Base-by-base conservation (phyloP, 2,329 filamentous ascomycete genomes). In the Tolypocladium paradoxum region DNA sequence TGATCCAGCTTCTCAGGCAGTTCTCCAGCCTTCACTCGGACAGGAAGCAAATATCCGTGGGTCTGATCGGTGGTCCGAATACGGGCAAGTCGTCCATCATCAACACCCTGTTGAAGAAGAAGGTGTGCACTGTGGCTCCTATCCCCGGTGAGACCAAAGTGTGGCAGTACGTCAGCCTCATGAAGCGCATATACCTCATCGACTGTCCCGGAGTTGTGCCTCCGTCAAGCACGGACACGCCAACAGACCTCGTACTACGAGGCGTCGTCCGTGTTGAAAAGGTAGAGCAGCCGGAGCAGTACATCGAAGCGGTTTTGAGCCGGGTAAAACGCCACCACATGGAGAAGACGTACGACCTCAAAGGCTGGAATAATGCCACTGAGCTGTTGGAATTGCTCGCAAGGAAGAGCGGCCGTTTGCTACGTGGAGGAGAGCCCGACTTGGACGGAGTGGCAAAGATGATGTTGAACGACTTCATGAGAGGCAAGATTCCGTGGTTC, bases 111-210 rank as follows among this genome's bases (percentile, higher is more conserved):
- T 82, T 90, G 47, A 92, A 90, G 69, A 97, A 96, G 76, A 91
- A 93, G 68, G 91, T 96, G 40, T 91, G 91, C 73, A 93, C 79
- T 18, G 90, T 95, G 4, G 93, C 93, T 7, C 93, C 92, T 6
- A 96, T 97, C 57, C 92, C 93, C 7, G 93, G 91, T 16, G 91
- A 96, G 75, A 97, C 92, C 35, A 97, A 96, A 72, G 88, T 96
- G 33, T 97, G 93, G 92, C 92, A 96, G 68, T 96, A 96, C 65
- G 90, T 96, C 60, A 96, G 90, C 3, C 72, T 97, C 55, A 96
- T 95, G 88, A 95, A 91, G 73, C 79, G 90, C 52, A 95, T 95
- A 43, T 78, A 74, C 70, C 80, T 99, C 52, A 97, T 99, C 62
- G 93, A 99, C 64, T 97, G 92, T 64, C 93, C 93, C 38, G 93